Conservation (phyloP, 208 protist genomes). For the Acanthamoeba castellanii region DNA sequence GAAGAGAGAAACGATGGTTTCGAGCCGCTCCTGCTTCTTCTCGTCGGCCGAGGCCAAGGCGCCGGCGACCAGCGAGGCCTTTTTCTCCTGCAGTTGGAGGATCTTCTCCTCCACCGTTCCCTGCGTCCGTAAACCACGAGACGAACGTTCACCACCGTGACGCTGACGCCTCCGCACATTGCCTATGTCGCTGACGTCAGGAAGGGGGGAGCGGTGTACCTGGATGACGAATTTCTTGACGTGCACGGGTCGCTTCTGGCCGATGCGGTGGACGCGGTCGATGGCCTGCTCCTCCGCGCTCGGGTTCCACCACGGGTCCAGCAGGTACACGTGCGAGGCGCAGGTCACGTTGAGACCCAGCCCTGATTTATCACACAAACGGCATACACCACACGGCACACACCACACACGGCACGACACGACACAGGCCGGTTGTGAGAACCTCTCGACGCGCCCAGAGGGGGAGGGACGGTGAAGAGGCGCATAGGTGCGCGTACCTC, state of each 20-base stretch:
- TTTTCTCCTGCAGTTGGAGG: conserved; percentile 83
- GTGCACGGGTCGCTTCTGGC: conserved; percentile 81
- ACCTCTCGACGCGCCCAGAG: not conserved
- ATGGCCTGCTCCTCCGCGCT: conserved; percentile 85
- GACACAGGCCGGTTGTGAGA: not conserved
- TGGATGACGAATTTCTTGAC: conserved; percentile 83
- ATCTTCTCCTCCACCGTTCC: conserved; percentile 84
- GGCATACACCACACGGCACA: too few species aligned
- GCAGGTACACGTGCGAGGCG: conserved; percentile 84
- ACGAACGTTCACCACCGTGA: not conserved
- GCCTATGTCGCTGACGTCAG: not conserved
- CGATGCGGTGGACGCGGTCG: conserved; percentile 83
- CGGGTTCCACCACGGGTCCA: conserved; percentile 86
- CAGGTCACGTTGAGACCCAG: conserved; percentile 86
- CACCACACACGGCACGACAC: too few species aligned
- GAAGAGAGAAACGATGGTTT: not conserved
- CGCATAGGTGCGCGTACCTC: conserved; percentile 49
- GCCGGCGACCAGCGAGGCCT: conserved; percentile 78
- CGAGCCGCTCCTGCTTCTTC: not conserved
- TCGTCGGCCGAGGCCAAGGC: not conserved
- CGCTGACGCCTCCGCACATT: not conserved
- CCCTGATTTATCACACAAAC: not conserved
- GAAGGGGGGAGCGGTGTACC: not conserved
- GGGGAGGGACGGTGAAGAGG: not conserved
- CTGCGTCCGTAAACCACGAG: not conserved